Evolutionary conservation across 441 rosid species (phyloP).

Genomic region (Metrosideros polymorpha): DNA sequence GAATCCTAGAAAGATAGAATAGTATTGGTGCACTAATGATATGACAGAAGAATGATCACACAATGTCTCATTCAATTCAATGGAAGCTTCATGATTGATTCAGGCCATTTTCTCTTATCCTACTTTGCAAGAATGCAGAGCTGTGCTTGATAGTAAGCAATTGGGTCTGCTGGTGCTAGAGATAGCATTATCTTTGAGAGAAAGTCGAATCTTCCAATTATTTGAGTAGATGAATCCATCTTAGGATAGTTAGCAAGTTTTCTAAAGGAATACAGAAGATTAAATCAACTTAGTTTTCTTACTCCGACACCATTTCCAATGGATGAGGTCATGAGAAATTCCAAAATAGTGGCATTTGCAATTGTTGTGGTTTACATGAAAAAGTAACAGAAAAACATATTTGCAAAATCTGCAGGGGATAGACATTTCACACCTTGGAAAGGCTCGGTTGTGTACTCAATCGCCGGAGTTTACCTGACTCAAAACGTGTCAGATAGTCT

Average conservation of each 20-base stretch:
- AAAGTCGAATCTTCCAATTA: background rate
- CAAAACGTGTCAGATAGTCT: conserved; percentile 98
- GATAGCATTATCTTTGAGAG: background rate
- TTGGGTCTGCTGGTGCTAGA: background rate
- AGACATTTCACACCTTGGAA: conserved; percentile 96
- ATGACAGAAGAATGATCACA: background rate
- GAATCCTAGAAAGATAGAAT: background rate
- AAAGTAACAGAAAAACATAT: background rate
- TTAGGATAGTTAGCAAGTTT: background rate
- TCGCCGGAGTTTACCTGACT: conserved; percentile 91
- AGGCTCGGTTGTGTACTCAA: conserved; percentile 97
- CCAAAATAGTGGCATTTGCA: background rate
- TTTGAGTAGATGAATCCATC: background rate
- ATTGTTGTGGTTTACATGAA: background rate
- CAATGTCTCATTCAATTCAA: background rate
- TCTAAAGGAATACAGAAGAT: background rate
- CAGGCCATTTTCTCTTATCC: background rate
- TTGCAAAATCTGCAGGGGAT: conserved; percentile 48
- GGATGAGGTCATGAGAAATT: background rate
- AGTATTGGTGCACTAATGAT: too few species aligned
- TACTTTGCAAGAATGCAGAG: background rate
- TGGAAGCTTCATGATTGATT: background rate
- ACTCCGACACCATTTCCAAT: too few species aligned
- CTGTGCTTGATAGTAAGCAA: background rate
- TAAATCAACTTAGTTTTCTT: background rate